Percentiles rank a stretch among this genome's conserved stretches.
Conservation (phyloP, 768 basidiomycete species). For the Amanita brunnescens region DNA sequence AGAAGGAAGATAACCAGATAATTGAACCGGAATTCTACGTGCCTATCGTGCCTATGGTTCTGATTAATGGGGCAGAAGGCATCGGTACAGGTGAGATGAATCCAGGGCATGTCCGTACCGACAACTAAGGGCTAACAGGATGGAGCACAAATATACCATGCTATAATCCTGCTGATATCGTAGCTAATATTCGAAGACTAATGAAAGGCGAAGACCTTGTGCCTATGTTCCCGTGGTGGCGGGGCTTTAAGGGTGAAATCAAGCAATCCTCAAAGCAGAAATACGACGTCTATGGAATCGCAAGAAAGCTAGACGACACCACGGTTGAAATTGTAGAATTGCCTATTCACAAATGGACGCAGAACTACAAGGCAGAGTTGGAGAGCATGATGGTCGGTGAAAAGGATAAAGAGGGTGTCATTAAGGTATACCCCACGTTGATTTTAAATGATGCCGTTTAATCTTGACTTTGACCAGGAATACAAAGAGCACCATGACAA, state of each 20-base stretch:
- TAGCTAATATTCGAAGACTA: slow-evolving; percentile 75
- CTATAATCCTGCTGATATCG: slow-evolving; percentile 88
- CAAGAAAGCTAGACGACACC: slow-evolving; percentile 71
- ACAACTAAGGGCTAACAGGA: slow-evolving; percentile 36
- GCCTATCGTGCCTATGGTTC: slow-evolving; percentile 79
- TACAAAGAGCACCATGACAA: slow-evolving; percentile 97
- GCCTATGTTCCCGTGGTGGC: slow-evolving; percentile 95
- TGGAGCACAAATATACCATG: slow-evolving; percentile 93
- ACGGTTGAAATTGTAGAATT: slow-evolving; percentile 93
- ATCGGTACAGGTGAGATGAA: slow-evolving; percentile 79
- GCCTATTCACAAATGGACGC: slow-evolving; percentile 94
- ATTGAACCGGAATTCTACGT: slow-evolving; percentile 97
- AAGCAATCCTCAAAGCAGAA: slow-evolving; percentile 77
- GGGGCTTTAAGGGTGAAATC: slow-evolving; percentile 87
- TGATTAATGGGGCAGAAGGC: slow-evolving; percentile 94
- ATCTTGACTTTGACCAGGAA: slow-evolving; percentile 47
- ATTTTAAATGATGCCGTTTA: not conserved
- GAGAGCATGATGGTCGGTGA: slow-evolving; percentile 79
- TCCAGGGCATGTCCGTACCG: not conserved
- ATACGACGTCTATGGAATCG: slow-evolving; percentile 71
- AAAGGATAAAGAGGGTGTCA: slow-evolving; percentile 60
- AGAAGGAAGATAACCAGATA: slow-evolving; percentile 74
- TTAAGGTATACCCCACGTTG: slow-evolving; percentile 51
- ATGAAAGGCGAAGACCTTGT: slow-evolving; percentile 81
- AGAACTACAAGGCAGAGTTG: slow-evolving; percentile 84